Percentiles rank a stretch among this genome's conserved stretches.
Conservation (phyloP, 2,329 filamentous ascomycete genomes). For the Penicillium expansum region DNA sequence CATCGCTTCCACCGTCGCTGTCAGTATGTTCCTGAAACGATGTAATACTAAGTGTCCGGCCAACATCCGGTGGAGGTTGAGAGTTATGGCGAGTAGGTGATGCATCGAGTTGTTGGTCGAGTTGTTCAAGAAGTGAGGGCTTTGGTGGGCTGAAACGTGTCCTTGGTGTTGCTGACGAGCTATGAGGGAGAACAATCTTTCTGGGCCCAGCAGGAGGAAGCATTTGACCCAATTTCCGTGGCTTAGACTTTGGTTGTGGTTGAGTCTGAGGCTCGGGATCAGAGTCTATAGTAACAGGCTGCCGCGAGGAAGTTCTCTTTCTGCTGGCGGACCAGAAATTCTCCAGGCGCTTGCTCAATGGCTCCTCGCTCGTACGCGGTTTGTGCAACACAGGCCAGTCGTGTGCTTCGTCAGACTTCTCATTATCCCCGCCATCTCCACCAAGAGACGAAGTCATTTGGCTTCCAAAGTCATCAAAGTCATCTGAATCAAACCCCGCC, state of each 20-base stretch:
- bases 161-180: slow-evolving; percentile 35
- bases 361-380: slow-evolving; percentile 30
- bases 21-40: slow-evolving; percentile 21
- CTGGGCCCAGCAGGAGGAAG: slow-evolving; percentile 26
- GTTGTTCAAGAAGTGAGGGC: slow-evolving; percentile 39
- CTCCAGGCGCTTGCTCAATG: slow-evolving; percentile 38
- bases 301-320: slow-evolving; percentile 13
- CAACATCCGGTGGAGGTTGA: slow-evolving; percentile 30
- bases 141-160: slow-evolving; percentile 42
- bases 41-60: slow-evolving; percentile 19
- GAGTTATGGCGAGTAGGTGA: slow-evolving; percentile 36
- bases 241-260: slow-evolving; percentile 5
- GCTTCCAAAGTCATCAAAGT: slow-evolving; percentile 30
- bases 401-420: slow-evolving; percentile 28
- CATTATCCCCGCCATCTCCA: slow-evolving; percentile 31
- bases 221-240: slow-evolving; percentile 26
- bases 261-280: slow-evolving; percentile 4
- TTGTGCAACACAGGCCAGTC: slow-evolving; percentile 32
- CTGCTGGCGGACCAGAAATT: slow-evolving; percentile 40
- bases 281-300: neutral
- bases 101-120: slow-evolving; percentile 37
- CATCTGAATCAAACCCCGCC: slow-evolving; percentile 38
- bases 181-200: slow-evolving; percentile 36
- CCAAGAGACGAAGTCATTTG: slow-evolving; percentile 30
- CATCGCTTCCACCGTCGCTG: slow-evolving; percentile 17